phyloP scores from a whole-genome alignment of 1,284 basidiomycete species.

The Apiotrichum gamsii region DNA sequence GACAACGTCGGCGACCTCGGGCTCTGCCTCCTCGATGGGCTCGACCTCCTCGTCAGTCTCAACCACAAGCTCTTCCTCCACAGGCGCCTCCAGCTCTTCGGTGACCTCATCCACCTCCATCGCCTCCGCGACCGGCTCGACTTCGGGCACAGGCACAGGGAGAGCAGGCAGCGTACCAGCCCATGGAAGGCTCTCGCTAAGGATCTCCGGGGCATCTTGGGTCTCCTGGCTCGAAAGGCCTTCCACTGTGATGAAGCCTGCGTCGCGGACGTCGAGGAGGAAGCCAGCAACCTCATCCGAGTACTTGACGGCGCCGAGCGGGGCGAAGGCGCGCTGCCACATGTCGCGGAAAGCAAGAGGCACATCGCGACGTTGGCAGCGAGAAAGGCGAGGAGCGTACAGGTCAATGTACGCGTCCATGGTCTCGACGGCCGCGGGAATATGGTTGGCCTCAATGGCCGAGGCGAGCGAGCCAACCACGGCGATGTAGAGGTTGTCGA shows the following conservation, averaged over 20 bases:
- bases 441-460: constrained; percentile 19
- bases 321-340: constrained; percentile 32
- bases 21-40: not conserved
- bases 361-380: constrained; percentile 19
- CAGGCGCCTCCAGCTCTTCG: not conserved
- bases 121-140: not conserved
- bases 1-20: not conserved
- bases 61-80: not conserved
- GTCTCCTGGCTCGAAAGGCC: constrained; percentile 15
- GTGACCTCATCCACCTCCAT: not conserved
- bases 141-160: not conserved
- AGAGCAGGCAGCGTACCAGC: constrained; percentile 1
- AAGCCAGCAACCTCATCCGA: constrained; percentile 32
- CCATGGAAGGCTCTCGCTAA: too few relatives aligned
- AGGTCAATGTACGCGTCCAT: constrained; percentile 31
- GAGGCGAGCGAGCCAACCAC: constrained; percentile 21
- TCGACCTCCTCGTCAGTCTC: not conserved
- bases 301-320: constrained; percentile 19
- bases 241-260: constrained; percentile 31
- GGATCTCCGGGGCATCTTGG: too few relatives aligned
- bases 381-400: constrained; percentile 33
- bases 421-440: constrained; percentile 18
- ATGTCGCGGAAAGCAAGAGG: constrained; percentile 33
- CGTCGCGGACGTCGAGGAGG: constrained; percentile 27
- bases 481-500: constrained; percentile 35